phyloP scores from a whole-genome alignment of 495 filamentous ascomycete species.

The Penicillium desertorum region DNA sequence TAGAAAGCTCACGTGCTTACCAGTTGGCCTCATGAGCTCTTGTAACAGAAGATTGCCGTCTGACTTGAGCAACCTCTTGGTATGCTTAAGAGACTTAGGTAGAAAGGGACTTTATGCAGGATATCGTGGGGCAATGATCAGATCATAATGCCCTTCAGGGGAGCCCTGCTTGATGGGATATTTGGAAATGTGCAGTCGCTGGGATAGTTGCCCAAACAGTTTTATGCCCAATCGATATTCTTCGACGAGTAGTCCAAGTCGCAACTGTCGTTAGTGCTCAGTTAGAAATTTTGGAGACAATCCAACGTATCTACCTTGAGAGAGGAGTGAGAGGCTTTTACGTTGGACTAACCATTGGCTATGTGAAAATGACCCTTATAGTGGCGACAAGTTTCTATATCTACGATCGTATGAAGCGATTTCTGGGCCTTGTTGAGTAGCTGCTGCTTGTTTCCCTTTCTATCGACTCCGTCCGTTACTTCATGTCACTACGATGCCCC shows the following conservation, averaged over 20 bases:
- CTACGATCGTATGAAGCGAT: slow-evolving; percentile 60
- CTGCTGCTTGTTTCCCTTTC: background rate
- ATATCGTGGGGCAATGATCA: too few relatives aligned
- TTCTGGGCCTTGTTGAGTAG: background rate
- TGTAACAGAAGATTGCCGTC: too few relatives aligned
- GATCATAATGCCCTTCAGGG: too few relatives aligned
- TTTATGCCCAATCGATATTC: slow-evolving; percentile 85
- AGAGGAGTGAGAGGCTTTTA: slow-evolving; percentile 77
- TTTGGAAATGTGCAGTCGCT: slow-evolving; percentile 59
- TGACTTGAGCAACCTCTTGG: too few relatives aligned
- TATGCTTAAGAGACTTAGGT: too few relatives aligned
- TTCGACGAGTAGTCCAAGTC: slow-evolving; percentile 87
- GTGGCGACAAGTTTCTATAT: slow-evolving; percentile 69
- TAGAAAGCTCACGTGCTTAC: too few relatives aligned
- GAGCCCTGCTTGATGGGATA: too few relatives aligned
- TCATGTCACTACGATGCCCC: too few relatives aligned
- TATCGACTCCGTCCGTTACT: too few relatives aligned
- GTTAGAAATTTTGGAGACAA: slow-evolving; percentile 71
- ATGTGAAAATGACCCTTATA: slow-evolving; percentile 88
- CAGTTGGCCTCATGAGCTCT: too few relatives aligned
- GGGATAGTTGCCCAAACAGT: slow-evolving; percentile 82
- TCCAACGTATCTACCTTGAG: slow-evolving; percentile 64
- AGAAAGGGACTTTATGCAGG: too few relatives aligned
- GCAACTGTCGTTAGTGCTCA: slow-evolving; percentile 84
- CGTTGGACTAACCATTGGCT: slow-evolving; percentile 87